phyloP scores from a whole-genome alignment of 2,329 filamentous ascomycete genomes.

The Elsinoe arachidis region DNA sequence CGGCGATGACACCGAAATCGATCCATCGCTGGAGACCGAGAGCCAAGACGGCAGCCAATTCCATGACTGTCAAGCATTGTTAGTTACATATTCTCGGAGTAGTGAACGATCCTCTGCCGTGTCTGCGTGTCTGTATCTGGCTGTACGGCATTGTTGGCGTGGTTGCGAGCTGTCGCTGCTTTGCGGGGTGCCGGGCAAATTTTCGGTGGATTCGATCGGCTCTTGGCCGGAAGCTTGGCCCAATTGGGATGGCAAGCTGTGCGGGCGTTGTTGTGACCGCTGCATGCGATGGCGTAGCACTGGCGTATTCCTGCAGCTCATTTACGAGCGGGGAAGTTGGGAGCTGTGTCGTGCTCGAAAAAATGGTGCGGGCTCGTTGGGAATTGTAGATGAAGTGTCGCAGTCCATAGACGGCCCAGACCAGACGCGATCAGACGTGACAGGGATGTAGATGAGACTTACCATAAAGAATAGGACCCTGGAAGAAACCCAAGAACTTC shows the following conservation, averaged over 20 bases:
- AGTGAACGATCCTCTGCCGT: background rate
- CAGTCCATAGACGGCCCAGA: background rate
- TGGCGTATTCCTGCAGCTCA: conserved; percentile 8
- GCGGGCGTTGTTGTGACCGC: conserved; percentile 12
- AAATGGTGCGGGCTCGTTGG: background rate
- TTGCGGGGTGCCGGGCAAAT: conserved; percentile 4
- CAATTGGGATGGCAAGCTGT: conserved; percentile 12
- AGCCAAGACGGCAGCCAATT: conserved; percentile 64
- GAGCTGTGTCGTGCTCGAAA: background rate
- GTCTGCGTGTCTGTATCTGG: background rate
- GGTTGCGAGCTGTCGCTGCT: background rate
- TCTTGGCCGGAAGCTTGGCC: conserved; percentile 4
- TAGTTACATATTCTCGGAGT: conserved; percentile 16
- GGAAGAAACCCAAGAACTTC: conserved; percentile 69
- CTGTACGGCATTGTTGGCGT: background rate
- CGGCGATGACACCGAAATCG: conserved; percentile 69
- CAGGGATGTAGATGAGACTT: conserved; percentile 30
- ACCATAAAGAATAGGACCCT: conserved; percentile 69
- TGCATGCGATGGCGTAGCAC: conserved; percentile 7
- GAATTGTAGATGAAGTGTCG: background rate
- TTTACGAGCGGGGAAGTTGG: background rate
- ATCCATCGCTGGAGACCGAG: conserved; percentile 69
- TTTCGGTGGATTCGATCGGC: conserved; percentile 7
- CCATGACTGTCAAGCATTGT: conserved; percentile 52
- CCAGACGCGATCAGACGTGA: background rate